Evolutionary conservation across 345 rosid genomes (phyloP), one percentile per base, ranked within the genome.

Genomic region (Lagerstroemia speciosa): DNA sequence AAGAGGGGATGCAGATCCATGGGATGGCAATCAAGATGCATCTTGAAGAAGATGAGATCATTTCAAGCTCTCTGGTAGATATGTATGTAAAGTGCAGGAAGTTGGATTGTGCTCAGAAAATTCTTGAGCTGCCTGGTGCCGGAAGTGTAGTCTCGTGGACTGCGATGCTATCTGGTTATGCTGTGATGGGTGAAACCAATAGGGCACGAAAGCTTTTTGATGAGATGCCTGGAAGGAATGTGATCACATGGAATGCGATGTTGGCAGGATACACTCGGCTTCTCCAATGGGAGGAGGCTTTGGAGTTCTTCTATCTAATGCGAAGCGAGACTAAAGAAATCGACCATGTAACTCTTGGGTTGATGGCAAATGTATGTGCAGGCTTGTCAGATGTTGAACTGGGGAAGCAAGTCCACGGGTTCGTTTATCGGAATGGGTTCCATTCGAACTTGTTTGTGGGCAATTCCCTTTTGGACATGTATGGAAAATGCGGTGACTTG

Each of bases 181-280:
- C 90, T 64, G 61, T 74, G 75, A 81, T 68, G 66, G 93, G 96
- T 69, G 73, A 79, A 71, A 84, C 71, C 69, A 69, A 73, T 76
- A 86, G 86, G 62, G 97, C 97, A 48, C 79, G 91, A 66, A 77
- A 84, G 48, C 87, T 93, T 52, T 93, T 93, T 66, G 77, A 84
- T 79, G 64, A 80, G 76, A 93, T 93, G 96, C 93, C 93, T 12
- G 87, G 84, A 64, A 77, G 85, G 62, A 90, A 86, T 78, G 69
- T 88, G 6, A 38, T 92, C 75, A 85, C 98, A 1, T 93, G 97
- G 95, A 92, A 90, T 61, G 88, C 88, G 24, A 87, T 93, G 93
- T 68, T 90, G 77, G 93, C 88, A 0, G 95, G 93, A 62, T 90
- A 90, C 75, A 82, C 74, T 74, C 81, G 70, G 50, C 76, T 73